Evolutionary conservation across 2,329 filamentous ascomycete genomes (phyloP), one percentile per base, ranked within the genome.

Genomic region (Trichoderma arundinaceum): DNA sequence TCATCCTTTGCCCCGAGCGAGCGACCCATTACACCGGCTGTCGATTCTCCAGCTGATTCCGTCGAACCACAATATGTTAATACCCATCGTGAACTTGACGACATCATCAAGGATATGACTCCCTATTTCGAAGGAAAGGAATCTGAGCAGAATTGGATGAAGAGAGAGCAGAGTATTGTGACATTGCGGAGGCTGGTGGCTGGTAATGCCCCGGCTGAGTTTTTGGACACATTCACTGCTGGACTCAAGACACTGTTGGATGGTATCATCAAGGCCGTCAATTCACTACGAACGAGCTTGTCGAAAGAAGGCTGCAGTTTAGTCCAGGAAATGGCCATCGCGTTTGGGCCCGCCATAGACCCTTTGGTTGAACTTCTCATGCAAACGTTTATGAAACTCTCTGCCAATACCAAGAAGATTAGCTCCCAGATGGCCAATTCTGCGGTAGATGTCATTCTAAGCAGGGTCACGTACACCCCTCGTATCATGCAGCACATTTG

Each of bases 321-420:
- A 54, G 83, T 97, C 35, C 94, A 97, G 75, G 94, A 98, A 69
- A 82, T 97, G 33, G 92, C 92, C 17, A 86, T 84, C 70, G 88
- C 85, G 8, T 88, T 92, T 52, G 93, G 93, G 0, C 84, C 92
- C 1, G 90, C 85, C 46, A 88, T 97, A 72, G 94, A 98, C 73
- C 86, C 90, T 10, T 91, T 96, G 88, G 90, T 95, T 7, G 94
- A 98, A 78, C 87, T 97, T 58, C 83, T 97, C 22, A 87, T 98
- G 79, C 93, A 97, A 74, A 90, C 88, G 33, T 87, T 97, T 71
- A 88, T 98, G 80, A 97, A 97, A 78, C 86, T 97, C 69, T 94
- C 90, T 70, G 92, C 89, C 9, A 89, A 89, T 28, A 96, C 94
- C 54, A 99, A 99, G 78, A 96, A 96, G 77, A 97, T 99, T 71